Percentiles rank a stretch among this genome's conserved stretches.
phyloP scores from a whole-genome alignment of 441 rosid species.

The Mallotus repandus region DNA sequence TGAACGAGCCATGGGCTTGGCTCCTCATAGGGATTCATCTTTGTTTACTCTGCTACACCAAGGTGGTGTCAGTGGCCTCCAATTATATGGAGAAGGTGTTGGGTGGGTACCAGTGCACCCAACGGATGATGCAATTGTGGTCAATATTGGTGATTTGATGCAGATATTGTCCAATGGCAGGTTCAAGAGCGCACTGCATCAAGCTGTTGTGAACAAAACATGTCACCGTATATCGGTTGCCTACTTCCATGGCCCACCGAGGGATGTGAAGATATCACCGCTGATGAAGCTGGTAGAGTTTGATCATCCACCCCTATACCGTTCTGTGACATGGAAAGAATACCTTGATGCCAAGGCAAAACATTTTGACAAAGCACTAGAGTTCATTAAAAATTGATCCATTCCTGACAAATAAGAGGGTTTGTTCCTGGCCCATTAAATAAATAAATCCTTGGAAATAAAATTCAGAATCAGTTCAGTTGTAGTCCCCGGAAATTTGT shows the following conservation, averaged over 20 bases:
- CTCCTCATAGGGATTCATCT: constrained; percentile 60
- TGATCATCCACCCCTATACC: constrained; percentile 41
- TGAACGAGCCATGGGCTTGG: constrained; percentile 57
- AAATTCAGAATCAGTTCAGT: no score
- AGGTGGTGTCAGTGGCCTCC: constrained; percentile 45
- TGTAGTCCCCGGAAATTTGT: no score
- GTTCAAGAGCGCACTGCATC: constrained; percentile 49
- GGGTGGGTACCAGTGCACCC: constrained; percentile 60
- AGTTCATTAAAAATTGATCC: constrained; percentile 18
- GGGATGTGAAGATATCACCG: constrained; percentile 45
- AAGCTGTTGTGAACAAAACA: constrained; percentile 48
- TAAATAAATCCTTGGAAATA: no score
- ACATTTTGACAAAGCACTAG: constrained; percentile 46
- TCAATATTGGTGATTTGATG: constrained; percentile 59
- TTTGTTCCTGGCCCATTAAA: no score
- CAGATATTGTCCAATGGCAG: constrained; percentile 53
- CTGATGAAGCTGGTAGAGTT: constrained; percentile 34
- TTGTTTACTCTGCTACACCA: constrained; percentile 52
- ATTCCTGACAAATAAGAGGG: background rate
- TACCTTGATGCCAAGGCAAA: constrained; percentile 49
- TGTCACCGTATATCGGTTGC: constrained; percentile 46
- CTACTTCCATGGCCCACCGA: constrained; percentile 59
- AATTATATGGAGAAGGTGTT: constrained; percentile 34
- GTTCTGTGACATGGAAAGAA: constrained; percentile 60
- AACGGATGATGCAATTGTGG: constrained; percentile 42